Evolutionary conservation across 2,329 filamentous ascomycete species (phyloP).

Genomic region (Cladobotryum mycophilum): DNA sequence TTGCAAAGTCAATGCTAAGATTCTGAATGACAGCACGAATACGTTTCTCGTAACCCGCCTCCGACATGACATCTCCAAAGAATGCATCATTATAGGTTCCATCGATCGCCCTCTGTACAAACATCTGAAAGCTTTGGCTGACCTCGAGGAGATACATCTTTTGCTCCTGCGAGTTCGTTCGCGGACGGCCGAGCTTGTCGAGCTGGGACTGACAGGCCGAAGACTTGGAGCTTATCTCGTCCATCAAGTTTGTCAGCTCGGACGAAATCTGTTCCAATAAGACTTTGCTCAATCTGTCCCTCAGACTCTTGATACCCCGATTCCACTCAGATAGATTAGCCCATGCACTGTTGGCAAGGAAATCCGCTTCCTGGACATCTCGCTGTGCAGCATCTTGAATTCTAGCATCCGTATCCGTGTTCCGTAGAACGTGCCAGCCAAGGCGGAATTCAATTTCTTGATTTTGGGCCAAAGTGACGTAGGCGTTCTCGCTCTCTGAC

Average conservation of each 20-base stretch:
- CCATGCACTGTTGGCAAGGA: constrained; percentile 40
- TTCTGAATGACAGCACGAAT: constrained; percentile 51
- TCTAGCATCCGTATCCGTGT: constrained; percentile 35
- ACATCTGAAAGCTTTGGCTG: constrained; percentile 36
- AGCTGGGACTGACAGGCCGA: constrained; percentile 31
- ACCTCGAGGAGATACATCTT: constrained; percentile 40
- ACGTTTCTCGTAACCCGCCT: constrained; percentile 33
- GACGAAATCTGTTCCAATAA: constrained; percentile 40
- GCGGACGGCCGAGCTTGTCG: constrained; percentile 40
- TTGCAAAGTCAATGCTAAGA: constrained; percentile 40
- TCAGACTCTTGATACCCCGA: constrained; percentile 44
- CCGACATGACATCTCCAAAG: constrained; percentile 34
- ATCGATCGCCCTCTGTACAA: constrained; percentile 41
- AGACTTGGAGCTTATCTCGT: constrained; percentile 35
- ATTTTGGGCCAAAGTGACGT: constrained; percentile 38
- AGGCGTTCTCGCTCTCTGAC: constrained; percentile 35
- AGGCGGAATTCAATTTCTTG: constrained; percentile 40
- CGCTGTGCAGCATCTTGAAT: constrained; percentile 27
- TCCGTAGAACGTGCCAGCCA: constrained; percentile 49
- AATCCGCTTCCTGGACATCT: constrained; percentile 33
- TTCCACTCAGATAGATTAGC: constrained; percentile 23
- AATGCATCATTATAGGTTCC: constrained; percentile 47
- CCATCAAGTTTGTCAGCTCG: constrained; percentile 40
- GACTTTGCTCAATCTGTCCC: constrained; percentile 43
- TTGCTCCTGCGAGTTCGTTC: constrained; percentile 42